Evolutionary conservation across 192 early-diverging fungal species (phyloP), one percentile per base, ranked within the genome.

Genomic region (Hyaloraphidium curvatum): DNA sequence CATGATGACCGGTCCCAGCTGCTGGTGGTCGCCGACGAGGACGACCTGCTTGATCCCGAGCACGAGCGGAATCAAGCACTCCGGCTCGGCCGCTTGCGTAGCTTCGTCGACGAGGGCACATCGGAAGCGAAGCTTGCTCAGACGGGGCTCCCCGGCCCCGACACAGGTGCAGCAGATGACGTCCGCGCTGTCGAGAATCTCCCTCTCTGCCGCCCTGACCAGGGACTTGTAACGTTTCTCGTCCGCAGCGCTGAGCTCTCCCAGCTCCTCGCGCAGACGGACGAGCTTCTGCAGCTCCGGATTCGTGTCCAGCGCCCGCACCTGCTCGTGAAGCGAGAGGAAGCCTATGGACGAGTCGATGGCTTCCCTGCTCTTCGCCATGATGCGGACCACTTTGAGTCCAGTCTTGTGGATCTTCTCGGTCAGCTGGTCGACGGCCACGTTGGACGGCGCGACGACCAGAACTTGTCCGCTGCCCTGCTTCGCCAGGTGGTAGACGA

Each of bases 21-120:
- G 95, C 68, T 99, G 91, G 62, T 99, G 95, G 64, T 99, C 95
- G 19, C 95, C 95, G 14, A 99, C 92, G 28, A 99, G 77, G 0
- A 99, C 89, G 28, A 82, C 83, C 65, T 97, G 95, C 58, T 91
- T 91, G 39, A 82, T 83, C 7, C 95, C 95, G 56, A 92, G 70
- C 22, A 99, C 91, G 39, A 99, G 70, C 11, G 95, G 95, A 62
- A 99, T 99, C 79, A 99, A 72, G 61, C 90, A 88, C 67, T 96
- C 95, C 3, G 92, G 92, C 59, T 96, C 92, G 23, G 86, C 81
- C 5, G 91, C 82, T 62, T 99, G 95, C 17, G 95, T 97, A 17
- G 89, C 86, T 67, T 99, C 95, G 64, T 99, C 95, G 50, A 99
- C 81, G 37, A 99, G 68, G 1, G 97, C 95, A 14, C 87, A 87